Percentiles rank a stretch among this genome's conserved stretches.
phyloP scores from a whole-genome alignment of 202 grass and related monocot genomes.

The Zizania palustris region DNA sequence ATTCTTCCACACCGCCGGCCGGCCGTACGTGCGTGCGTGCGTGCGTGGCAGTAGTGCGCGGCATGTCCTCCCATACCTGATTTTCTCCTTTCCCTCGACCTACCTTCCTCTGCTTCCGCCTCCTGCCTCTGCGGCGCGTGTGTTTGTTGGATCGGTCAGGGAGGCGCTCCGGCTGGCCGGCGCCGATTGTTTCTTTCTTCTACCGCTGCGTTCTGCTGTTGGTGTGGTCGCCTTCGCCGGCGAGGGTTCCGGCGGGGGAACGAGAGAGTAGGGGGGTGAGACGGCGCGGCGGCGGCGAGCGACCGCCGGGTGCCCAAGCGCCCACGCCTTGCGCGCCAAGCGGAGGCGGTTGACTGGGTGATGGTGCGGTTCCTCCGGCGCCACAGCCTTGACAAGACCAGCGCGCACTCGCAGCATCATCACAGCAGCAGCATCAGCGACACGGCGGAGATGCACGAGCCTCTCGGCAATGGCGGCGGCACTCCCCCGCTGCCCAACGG shows the following conservation, averaged over 20 bases:
- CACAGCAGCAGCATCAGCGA: constrained; percentile 19
- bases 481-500: constrained; percentile 52
- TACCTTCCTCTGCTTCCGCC: not conserved
- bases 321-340: constrained; percentile 47
- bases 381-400: constrained; percentile 62
- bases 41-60: constrained; percentile 37
- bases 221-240: not conserved
- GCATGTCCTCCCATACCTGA: constrained; percentile 10
- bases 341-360: constrained; percentile 53
- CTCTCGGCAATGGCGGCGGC: constrained; percentile 41
- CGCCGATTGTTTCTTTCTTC: too few species aligned
- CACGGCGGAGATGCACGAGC: constrained; percentile 49
- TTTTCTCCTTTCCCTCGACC: not conserved
- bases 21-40: not conserved
- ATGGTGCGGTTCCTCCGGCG: constrained; percentile 79
- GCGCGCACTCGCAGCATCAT: constrained; percentile 18
- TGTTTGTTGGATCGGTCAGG: too few species aligned
- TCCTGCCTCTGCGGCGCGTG: not conserved
- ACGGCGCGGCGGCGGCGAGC: constrained; percentile 36
- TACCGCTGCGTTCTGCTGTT: not conserved
- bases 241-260: not conserved
- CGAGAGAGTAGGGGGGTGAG: too few species aligned
- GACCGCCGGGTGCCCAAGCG: constrained; percentile 36
- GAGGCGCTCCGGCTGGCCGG: too few species aligned
- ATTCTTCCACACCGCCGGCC: constrained; percentile 38